Conservation (phyloP, 2,329 filamentous ascomycete species). For the Fusarium anthophilum region DNA sequence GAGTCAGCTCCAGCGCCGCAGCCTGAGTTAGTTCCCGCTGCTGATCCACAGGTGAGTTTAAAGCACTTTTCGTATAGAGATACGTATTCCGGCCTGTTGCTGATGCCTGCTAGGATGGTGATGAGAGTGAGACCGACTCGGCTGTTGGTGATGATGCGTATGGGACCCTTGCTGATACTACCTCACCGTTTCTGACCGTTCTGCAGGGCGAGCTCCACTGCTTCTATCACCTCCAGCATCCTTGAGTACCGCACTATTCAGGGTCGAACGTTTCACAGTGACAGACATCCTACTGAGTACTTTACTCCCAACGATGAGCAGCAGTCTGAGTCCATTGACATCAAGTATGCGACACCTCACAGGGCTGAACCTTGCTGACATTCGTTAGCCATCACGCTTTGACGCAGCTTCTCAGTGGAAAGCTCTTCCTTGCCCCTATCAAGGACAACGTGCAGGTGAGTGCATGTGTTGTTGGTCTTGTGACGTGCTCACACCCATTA, state of each 20-base stretch:
- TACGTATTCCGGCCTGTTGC: not conserved
- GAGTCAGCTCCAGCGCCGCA: constrained; percentile 22
- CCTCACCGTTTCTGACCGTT: not conserved
- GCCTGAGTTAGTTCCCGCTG: constrained; percentile 28
- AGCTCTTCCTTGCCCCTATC: constrained; percentile 35
- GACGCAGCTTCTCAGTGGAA: constrained; percentile 24
- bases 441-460: constrained; percentile 27
- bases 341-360: constrained; percentile 11
- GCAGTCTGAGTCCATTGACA: constrained; percentile 39
- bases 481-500: not conserved
- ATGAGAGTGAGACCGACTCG: constrained; percentile 24
- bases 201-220: constrained; percentile 35
- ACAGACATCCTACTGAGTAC: constrained; percentile 35
- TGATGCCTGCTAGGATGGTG: constrained; percentile 10
- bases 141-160: constrained; percentile 30
- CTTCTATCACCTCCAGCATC: constrained; percentile 36
- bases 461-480: not conserved
- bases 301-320: constrained; percentile 40
- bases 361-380: not conserved
- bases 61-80: not conserved
- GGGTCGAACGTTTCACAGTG: constrained; percentile 38
- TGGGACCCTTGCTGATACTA: not conserved
- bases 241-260: constrained; percentile 37
- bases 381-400: constrained; percentile 33
- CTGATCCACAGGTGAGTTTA: constrained; percentile 25